These are phyloP conservation scores for Zygoascus sp. DNA, from an alignment of 1,139 yeast species.

Conservation along the genomic window DNA sequence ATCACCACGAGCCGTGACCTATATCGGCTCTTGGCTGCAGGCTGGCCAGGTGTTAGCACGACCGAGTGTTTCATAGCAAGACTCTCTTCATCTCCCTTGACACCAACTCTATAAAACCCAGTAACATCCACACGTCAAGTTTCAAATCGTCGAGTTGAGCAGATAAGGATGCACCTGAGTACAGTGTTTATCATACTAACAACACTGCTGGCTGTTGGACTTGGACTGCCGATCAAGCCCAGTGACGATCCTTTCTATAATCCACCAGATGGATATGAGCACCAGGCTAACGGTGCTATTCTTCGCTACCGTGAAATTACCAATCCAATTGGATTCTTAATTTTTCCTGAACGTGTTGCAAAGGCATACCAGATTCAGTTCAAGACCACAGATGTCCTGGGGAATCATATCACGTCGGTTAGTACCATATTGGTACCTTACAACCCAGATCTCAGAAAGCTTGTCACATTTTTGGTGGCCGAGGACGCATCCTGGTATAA, in stretches of 20 bases:
- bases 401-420: slow-evolving; percentile 21
- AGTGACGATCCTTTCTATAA: slow-evolving; percentile 13
- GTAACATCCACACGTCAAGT: no score
- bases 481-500: slow-evolving; percentile 29
- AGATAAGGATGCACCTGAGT: no score
- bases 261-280: slow-evolving; percentile 15
- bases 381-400: slow-evolving; percentile 21
- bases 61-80: no score
- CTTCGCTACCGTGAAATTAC: slow-evolving; percentile 17
- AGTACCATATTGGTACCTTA: slow-evolving; percentile 31
- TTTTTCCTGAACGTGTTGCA: slow-evolving; percentile 12
- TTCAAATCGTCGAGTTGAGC: no score
- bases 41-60: no score
- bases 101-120: no score
- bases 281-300: slow-evolving; percentile 19
- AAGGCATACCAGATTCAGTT: slow-evolving; percentile 23
- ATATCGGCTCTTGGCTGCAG: no score
- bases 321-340: slow-evolving; percentile 8
- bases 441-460: slow-evolving; percentile 15
- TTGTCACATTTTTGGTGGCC: slow-evolving; percentile 29
- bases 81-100: no score
- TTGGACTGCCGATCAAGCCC: slow-evolving; percentile 1
- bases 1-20: no score
- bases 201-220: no score
- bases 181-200: no score